Percentiles rank a stretch among this genome's conserved stretches.
phyloP scores from a whole-genome alignment of 257 asterid genomes.

The Cruciata laevipes region DNA sequence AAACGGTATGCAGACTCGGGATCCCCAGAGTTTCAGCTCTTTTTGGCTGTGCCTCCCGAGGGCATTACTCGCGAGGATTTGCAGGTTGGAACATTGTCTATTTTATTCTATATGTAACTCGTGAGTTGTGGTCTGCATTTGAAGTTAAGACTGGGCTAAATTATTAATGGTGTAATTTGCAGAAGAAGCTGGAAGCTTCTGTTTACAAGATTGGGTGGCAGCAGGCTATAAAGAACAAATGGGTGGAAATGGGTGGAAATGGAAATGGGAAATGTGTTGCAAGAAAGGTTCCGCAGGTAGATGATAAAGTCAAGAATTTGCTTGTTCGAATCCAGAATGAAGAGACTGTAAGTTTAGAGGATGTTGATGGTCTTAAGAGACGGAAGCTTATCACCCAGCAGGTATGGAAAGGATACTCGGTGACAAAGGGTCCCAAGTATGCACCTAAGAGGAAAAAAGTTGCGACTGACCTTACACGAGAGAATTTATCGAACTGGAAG shows the following conservation, averaged over 20 bases:
- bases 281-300: conserved; percentile 65
- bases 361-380: conserved; percentile 68
- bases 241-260: conserved; percentile 65
- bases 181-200: conserved; percentile 60
- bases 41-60: conserved; percentile 65
- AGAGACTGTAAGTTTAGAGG: conserved; percentile 57
- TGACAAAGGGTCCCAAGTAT: conserved; percentile 81
- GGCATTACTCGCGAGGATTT: conserved; percentile 66
- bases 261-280: conserved; percentile 52
- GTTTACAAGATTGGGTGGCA: conserved; percentile 70
- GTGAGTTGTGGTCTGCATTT: neutral
- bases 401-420: conserved; percentile 82
- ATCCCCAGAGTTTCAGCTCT: conserved; percentile 82
- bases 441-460: conserved; percentile 85
- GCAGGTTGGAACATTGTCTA: conserved; percentile 42
- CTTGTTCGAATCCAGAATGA: conserved; percentile 57
- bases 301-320: conserved; percentile 61
- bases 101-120: neutral
- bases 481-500: conserved; percentile 81
- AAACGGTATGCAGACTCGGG: conserved; percentile 55
- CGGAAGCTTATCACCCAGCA: conserved; percentile 71
- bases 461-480: conserved; percentile 92
- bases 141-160: conserved; percentile 9
- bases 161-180: conserved; percentile 24
- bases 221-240: conserved; percentile 87